Evolutionary conservation across 2,329 filamentous ascomycete genomes (phyloP).

Genomic region (Clarireedia monteithiana): DNA sequence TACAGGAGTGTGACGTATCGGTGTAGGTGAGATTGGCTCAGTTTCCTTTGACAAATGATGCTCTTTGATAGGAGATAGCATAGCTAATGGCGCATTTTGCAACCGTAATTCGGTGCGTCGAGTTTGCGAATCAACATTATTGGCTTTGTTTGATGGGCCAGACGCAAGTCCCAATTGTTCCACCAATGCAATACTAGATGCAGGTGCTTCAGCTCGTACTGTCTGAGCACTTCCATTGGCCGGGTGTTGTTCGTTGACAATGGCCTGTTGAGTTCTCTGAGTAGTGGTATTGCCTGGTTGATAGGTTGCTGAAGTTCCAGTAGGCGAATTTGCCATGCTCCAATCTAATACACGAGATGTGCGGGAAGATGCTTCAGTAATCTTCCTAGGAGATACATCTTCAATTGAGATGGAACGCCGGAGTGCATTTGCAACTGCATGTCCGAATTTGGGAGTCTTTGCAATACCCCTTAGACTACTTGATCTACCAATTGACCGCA

Average conservation of each 20-base stretch:
- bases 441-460: conserved; percentile 5
- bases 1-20: neutral
- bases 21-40: neutral
- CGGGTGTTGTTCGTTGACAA: no score
- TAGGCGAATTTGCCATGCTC: no score
- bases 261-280: no score
- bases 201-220: neutral
- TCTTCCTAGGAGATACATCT: neutral
- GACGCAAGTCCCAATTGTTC: conserved; percentile 3
- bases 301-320: no score
- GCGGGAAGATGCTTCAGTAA: no score
- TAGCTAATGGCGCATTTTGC: neutral
- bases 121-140: neutral
- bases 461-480: conserved; percentile 1
- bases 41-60: neutral
- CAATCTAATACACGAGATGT: no score
- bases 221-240: neutral
- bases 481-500: neutral
- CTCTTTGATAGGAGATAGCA: neutral
- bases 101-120: neutral
- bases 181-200: conserved; percentile 6
- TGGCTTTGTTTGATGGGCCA: neutral
- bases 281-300: no score
- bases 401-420: conserved; percentile 3
- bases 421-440: conserved; percentile 3